Percentiles rank a stretch among this genome's conserved stretches.
Evolutionary conservation across 2,329 filamentous ascomycete genomes (phyloP).

Genomic region (Madurella fahalii): DNA sequence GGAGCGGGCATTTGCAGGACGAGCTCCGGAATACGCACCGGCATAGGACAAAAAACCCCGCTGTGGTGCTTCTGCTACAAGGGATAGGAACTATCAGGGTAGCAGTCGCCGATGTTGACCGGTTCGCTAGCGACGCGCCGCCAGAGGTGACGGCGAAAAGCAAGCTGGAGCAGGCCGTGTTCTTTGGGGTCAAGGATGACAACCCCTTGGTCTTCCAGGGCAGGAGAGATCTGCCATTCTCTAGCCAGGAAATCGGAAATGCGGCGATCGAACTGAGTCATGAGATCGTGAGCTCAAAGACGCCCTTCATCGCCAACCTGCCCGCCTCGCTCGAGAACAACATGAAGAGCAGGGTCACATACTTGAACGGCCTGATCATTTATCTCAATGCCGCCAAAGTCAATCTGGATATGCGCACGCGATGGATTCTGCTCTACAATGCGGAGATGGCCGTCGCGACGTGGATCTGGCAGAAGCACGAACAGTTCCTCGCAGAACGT

Average conservation of each 20-base stretch:
- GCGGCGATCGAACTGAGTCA: slow-evolving; percentile 76
- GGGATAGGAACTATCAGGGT: slow-evolving; percentile 60
- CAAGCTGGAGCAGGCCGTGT: slow-evolving; percentile 91
- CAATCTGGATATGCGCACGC: slow-evolving; percentile 61
- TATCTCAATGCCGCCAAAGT: slow-evolving; percentile 65
- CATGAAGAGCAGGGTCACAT: slow-evolving; percentile 66
- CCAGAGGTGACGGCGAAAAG: slow-evolving; percentile 73
- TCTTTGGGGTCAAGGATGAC: slow-evolving; percentile 76
- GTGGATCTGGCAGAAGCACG: slow-evolving; percentile 76
- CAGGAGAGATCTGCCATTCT: slow-evolving; percentile 62
- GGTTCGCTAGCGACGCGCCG: slow-evolving; percentile 54
- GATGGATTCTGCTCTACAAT: slow-evolving; percentile 80
- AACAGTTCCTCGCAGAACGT: slow-evolving; percentile 59
- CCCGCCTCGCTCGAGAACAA: slow-evolving; percentile 78
- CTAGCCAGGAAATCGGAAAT: slow-evolving; percentile 63
- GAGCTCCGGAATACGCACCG: slow-evolving; percentile 46
- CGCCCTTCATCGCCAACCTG: slow-evolving; percentile 67
- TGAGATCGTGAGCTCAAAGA: slow-evolving; percentile 75
- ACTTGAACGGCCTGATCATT: slow-evolving; percentile 69
- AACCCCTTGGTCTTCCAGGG: slow-evolving; percentile 85
- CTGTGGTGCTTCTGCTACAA: slow-evolving; percentile 58
- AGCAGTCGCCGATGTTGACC: slow-evolving; percentile 54
- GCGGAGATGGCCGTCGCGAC: slow-evolving; percentile 82
- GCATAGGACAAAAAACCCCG: slow-evolving; percentile 57
- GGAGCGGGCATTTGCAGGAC: slow-evolving; percentile 36